A percentile compares a stretch with the other conserved stretches of the same genome.
These are phyloP conservation scores for Chenopodium suecicum DNA, from an alignment of 148 eudicot genomes.

Conservation along the genomic window DNA sequence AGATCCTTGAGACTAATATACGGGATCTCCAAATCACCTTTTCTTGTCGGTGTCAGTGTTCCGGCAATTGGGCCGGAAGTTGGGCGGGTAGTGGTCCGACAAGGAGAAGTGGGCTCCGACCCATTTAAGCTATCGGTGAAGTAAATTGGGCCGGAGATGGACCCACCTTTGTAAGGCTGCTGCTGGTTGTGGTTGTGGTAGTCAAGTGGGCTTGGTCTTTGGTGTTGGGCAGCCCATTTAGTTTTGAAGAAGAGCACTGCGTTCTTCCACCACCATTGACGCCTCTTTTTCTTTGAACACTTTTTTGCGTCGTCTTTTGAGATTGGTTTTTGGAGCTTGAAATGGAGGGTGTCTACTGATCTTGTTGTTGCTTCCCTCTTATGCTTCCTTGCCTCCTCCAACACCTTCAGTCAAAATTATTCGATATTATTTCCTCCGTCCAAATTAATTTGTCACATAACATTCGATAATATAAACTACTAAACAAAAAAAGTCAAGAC, in stretches of 20 bases:
- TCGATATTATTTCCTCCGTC: background rate
- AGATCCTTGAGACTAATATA: conserved; percentile 70
- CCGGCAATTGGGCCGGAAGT: conserved; percentile 59
- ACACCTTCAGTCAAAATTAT: conserved; percentile 36
- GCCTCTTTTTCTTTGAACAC: conserved; percentile 41
- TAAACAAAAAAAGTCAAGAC: no score
- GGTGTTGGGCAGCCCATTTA: conserved; percentile 51
- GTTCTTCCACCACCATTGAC: conserved; percentile 67
- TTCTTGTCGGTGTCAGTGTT: conserved; percentile 29
- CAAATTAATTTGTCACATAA: background rate
- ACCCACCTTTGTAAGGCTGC: background rate
- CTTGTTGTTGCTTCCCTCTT: conserved; percentile 39
- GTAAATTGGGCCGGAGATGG: conserved; percentile 76
- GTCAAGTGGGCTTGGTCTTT: conserved; percentile 51
- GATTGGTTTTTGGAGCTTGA: conserved; percentile 77
- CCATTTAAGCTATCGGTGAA: conserved; percentile 67
- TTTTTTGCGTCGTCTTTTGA: conserved; percentile 56
- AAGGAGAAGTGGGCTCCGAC: conserved; percentile 39
- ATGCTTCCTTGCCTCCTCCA: conserved; percentile 82
- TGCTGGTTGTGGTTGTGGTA: conserved; percentile 6
- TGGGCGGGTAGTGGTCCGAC: conserved; percentile 48
- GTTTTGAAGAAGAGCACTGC: conserved; percentile 56
- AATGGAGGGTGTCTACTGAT: conserved; percentile 58
- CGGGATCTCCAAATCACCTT: conserved; percentile 50
- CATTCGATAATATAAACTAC: background rate